Base-by-base conservation (phyloP, 306 rosid genomes). In the Trifolium dubium region DNA sequence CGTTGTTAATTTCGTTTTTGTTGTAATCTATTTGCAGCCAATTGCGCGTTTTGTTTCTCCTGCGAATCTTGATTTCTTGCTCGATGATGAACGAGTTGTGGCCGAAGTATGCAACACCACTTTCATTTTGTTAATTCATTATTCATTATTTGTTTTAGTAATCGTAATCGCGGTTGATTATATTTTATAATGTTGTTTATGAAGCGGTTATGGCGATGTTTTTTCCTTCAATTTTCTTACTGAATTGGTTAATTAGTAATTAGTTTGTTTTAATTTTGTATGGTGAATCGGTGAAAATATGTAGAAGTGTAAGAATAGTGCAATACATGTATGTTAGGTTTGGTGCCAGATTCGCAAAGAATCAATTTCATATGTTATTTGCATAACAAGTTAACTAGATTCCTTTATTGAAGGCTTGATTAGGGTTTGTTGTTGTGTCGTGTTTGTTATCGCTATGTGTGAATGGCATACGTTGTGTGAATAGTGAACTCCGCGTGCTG, bases 11-110 rank as follows among this genome's bases (percentile, higher is more conserved):
- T 69, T 54, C 37, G 15, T 35, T 12, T 0, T 75, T 61, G 64
- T 64, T 37, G 23, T 23, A 12, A 41, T 76, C 35, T 79, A 7
- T 73, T 30, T 78, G 72, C 92, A 95, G 99, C 92, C 92, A 15
- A 73, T 81, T 77, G 46, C 96, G 13, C 87, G 81, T 23, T 72
- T 82, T 32, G 88, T 82, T 29, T 88, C 87, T 64, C 75, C 63
- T 51, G 79, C 67, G 39, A 86, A 84, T 63, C 84, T 92, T 6
- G 90, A 86, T 56, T 88, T 92, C 89, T 80, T 95, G 88, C 86
- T 95, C 43, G 96, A 90, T 69, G 82, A 67, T 1, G 99, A 95
- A 74, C 79, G 86, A 67, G 86, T 88, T 71, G 41, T 82, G 3
- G 90, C 83, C 43, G 96, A 95, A 91, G 99, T 95, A 73, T 62